phyloP scores from a whole-genome alignment of 2,329 filamentous ascomycete genomes.

The Aspergillus phoenicis region DNA sequence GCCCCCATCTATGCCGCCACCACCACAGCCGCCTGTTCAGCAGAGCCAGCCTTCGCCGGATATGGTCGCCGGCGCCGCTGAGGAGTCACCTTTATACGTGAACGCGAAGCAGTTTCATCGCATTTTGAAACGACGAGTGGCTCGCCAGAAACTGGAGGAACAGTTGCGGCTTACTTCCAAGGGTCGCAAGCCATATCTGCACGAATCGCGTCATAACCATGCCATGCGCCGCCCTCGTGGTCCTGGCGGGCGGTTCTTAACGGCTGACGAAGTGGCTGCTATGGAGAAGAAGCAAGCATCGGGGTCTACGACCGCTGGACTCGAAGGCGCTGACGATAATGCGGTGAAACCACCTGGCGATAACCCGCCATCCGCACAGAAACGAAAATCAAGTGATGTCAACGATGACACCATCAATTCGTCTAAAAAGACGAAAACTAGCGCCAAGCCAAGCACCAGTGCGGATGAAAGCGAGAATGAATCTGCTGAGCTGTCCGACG shows the following conservation, averaged over 20 bases:
- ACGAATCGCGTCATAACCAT: constrained; percentile 97
- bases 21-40: constrained; percentile 62
- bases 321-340: constrained; percentile 35
- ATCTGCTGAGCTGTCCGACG: constrained; percentile 50
- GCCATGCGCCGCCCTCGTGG: constrained; percentile 94
- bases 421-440: constrained; percentile 55
- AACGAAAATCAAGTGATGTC: constrained; percentile 55
- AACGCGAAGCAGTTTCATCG: constrained; percentile 99
- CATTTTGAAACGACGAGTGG: constrained; percentile 90
- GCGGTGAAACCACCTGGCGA: constrained; percentile 35
- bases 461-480: constrained; percentile 58
- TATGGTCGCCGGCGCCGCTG: constrained; percentile 69
- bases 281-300: constrained; percentile 69
- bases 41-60: constrained; percentile 77
- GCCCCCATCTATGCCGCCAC: constrained; percentile 53
- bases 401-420: constrained; percentile 47
- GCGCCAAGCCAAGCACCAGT: constrained; percentile 47
- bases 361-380: constrained; percentile 44
- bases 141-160: constrained; percentile 90
- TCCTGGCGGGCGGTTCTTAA: constrained; percentile 92
- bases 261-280: constrained; percentile 89
- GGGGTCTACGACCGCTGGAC: constrained; percentile 35
- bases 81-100: constrained; percentile 94
- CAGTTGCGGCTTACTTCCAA: constrained; percentile 89
- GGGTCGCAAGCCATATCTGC: constrained; percentile 92